Evolutionary conservation across 768 basidiomycete species (phyloP), one percentile per base, ranked within the genome.

Genomic region (Lyophyllum decastes): DNA sequence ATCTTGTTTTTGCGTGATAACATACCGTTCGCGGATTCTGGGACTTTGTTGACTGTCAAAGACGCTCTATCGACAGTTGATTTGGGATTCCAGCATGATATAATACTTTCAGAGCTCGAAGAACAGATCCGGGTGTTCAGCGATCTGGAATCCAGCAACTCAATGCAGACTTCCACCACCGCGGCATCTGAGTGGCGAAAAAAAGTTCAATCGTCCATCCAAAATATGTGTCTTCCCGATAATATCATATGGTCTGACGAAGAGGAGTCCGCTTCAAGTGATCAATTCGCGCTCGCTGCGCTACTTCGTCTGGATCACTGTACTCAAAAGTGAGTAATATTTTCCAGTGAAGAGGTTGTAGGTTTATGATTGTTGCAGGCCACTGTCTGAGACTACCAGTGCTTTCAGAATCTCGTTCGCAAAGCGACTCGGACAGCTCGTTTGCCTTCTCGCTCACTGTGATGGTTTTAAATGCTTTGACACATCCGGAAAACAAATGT

Each of bases 201-300:
- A 66, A 66, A 61, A 38, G 64, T 76, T 25, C 69, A 64, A 58
- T 60, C 58, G 24, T 61, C 76, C 10, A 64, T 78, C 21, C 65
- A 72, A 54, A 68, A 73, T 1, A 72, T 88, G 41, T 72, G 84
- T 19, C 62, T 73, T 53, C 79, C 81, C 19, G 76, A 80, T 55
- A 66, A 75, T 1, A 62, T 83, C 7, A 64, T 73, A 12, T 88
- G 85, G 87, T 83, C 82, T 78, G 81, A 82, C 24, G 80, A 82
- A 47, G 83, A 85, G 47, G 73, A 76, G 43, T 68, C 65, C 9
- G 64, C 79, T 19, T 62, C 75, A 1, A 78, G 83, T 38, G 62
- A 68, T 5, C 68, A 78, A 17, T 82, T 80, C 46, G 73, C 75
- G 21, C 57, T 68, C 30, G 75, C 77, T 30, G 78, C 80, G 5